These are phyloP conservation scores for Fusarium heterosporum DNA, from an alignment of 2,329 filamentous ascomycete species.

Conservation along the genomic window DNA sequence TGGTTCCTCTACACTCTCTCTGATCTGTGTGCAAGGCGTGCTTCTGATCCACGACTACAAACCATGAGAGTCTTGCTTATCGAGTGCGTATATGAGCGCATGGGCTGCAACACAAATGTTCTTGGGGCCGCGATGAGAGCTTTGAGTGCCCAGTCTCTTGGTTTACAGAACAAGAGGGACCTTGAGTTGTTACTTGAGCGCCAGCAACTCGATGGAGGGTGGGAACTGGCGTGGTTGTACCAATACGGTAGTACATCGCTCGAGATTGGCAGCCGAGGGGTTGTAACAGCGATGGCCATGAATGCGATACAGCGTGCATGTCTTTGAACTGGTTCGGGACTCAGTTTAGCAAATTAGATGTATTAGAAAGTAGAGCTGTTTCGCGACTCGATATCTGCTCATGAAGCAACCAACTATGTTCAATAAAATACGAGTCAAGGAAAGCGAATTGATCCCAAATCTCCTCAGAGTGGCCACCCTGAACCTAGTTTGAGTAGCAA, in stretches of 20 bases:
- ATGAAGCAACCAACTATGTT: no score
- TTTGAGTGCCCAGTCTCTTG: neutral
- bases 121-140: conserved; percentile 1
- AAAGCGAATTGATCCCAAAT: no score
- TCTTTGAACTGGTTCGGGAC: no score
- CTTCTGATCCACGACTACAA: neutral
- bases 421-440: no score
- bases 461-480: no score
- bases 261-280: conserved; percentile 8
- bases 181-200: neutral
- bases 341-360: no score
- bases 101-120: neutral
- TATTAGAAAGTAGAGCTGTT: no score
- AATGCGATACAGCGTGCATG: conserved; percentile 1
- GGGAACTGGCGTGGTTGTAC: conserved; percentile 7
- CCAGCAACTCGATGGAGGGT: conserved; percentile 13
- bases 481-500: no score
- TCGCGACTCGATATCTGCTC: no score
- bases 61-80: neutral
- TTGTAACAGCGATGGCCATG: conserved; percentile 16
- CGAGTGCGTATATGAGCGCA: neutral
- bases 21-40: neutral
- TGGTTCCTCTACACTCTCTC: conserved; percentile 7
- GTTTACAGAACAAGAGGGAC: neutral
- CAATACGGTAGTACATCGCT: neutral